Percentiles rank a stretch among this genome's conserved stretches.
These are phyloP conservation scores for Trametes meyenii DNA, from an alignment of 768 basidiomycete genomes.

Conservation along the genomic window DNA sequence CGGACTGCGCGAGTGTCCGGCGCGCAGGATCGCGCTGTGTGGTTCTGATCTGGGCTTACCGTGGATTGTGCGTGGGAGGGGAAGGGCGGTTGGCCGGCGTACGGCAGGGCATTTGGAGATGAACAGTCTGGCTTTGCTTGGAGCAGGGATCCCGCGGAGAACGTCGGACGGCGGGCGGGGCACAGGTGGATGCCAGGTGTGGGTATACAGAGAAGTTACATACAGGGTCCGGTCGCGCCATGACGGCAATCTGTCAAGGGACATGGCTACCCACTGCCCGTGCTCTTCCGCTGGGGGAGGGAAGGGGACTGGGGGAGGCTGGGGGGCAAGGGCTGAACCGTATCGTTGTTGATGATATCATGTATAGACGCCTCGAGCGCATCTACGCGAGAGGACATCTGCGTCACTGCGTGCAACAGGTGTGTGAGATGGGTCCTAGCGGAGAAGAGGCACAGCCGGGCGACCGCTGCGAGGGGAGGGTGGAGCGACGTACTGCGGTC, in stretches of 20 bases:
- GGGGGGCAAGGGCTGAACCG: constrained; percentile 40
- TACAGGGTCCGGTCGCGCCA: constrained; percentile 10
- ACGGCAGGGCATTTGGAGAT: neutral
- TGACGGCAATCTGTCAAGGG: constrained; percentile 8
- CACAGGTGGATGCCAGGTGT: constrained; percentile 1
- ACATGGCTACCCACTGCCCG: constrained; percentile 12
- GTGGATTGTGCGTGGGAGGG: constrained; percentile 8
- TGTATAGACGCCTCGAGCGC: constrained; percentile 88
- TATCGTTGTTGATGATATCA: constrained; percentile 84
- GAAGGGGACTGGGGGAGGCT: constrained; percentile 64
- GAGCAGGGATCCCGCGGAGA: constrained; percentile 12
- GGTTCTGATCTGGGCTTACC: constrained; percentile 5
- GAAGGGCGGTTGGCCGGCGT: constrained; percentile 5
- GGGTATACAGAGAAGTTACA: constrained; percentile 21
- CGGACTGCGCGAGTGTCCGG: neutral
- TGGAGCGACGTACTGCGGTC: constrained; percentile 64
- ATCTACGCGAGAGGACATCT: constrained; percentile 92
- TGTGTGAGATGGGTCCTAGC: constrained; percentile 16
- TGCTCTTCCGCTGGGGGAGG: constrained; percentile 28
- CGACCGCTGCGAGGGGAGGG: neutral
- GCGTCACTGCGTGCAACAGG: constrained; percentile 63
- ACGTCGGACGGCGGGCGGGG: neutral
- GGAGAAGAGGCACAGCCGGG: neutral
- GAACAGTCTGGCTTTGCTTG: neutral
- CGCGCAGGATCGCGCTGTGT: neutral